Evolutionary conservation across 164 flowering plant genomes (phyloP).

Genomic region (Vitis cinerea): DNA sequence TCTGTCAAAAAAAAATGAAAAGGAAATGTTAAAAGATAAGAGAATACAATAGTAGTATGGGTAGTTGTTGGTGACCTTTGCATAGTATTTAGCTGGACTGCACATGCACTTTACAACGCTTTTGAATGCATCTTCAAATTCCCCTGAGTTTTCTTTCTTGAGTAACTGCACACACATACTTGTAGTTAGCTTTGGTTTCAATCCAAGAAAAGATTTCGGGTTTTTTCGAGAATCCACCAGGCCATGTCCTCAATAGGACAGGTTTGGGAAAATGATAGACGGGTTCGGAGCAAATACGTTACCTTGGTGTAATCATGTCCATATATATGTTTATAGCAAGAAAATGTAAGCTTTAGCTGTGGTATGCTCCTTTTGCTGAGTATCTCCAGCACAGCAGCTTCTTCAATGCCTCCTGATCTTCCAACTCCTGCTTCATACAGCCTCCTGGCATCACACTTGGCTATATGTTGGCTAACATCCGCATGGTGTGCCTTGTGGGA

Average conservation of each 20-base stretch:
- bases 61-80: conserved; percentile 43
- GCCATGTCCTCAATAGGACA: too few relatives aligned
- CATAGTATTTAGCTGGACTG: conserved; percentile 57
- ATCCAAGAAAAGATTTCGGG: too few relatives aligned
- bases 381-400: conserved; percentile 61
- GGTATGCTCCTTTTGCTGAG: conserved; percentile 73
- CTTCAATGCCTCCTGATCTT: conserved; percentile 44
- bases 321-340: conserved; percentile 63
- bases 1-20: background rate
- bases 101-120: conserved; percentile 55
- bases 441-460: conserved; percentile 72
- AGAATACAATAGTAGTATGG: too few relatives aligned
- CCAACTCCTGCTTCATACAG: conserved; percentile 69
- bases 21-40: too few relatives aligned
- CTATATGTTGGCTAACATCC: conserved; percentile 58
- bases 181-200: too few relatives aligned
- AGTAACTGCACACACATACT: conserved; percentile 34
- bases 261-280: background rate
- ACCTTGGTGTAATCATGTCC: conserved; percentile 69
- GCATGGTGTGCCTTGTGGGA: conserved; percentile 69
- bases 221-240: too few relatives aligned
- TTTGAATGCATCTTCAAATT: conserved; percentile 55
- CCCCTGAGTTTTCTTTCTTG: conserved; percentile 35
- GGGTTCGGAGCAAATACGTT: background rate
- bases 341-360: conserved; percentile 60